phyloP scores from a whole-genome alignment of 352 stramenopile genomes.

The Peronospora farinosa region DNA sequence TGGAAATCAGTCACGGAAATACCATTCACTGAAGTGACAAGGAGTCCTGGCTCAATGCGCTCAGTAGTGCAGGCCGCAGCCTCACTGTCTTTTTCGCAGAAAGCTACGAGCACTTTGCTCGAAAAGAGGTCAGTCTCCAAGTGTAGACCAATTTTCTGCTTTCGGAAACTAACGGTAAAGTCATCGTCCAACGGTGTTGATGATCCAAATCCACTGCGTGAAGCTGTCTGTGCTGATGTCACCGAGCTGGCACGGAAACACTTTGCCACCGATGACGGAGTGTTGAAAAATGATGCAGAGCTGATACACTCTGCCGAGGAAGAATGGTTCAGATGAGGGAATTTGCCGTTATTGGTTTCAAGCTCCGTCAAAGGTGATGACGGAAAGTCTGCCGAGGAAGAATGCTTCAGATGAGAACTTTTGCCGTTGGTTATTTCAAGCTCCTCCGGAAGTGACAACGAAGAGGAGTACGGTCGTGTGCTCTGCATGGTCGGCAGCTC shows the following conservation, averaged over 20 bases:
- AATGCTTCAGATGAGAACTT: slow-evolving; percentile 8
- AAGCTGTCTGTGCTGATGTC: slow-evolving; percentile 1
- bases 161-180: slow-evolving; percentile 50
- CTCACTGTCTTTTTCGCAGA: slow-evolving; percentile 62
- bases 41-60: slow-evolving; percentile 45
- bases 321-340: slow-evolving; percentile 2
- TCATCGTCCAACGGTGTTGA: slow-evolving; percentile 34
- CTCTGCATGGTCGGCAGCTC: slow-evolving; percentile 12
- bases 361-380: slow-evolving; percentile 5
- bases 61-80: slow-evolving; percentile 28
- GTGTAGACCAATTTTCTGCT: slow-evolving; percentile 58
- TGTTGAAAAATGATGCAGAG: slow-evolving; percentile 1
- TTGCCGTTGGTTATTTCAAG: background rate
- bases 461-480: slow-evolving; percentile 10
- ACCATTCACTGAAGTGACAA: slow-evolving; percentile 67
- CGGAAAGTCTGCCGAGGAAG: background rate
- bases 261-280: slow-evolving; percentile 6
- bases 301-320: slow-evolving; percentile 15
- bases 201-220: slow-evolving; percentile 2
- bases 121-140: slow-evolving; percentile 59
- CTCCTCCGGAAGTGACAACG: slow-evolving; percentile 18
- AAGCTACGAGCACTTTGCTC: slow-evolving; percentile 52
- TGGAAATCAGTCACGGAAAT: slow-evolving; percentile 31
- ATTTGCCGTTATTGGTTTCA: background rate
- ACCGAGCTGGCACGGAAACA: slow-evolving; percentile 15